phyloP scores from a whole-genome alignment of 805 yeast species.

The fission yeast (Schizosaccharomyces pombe) region DNA sequence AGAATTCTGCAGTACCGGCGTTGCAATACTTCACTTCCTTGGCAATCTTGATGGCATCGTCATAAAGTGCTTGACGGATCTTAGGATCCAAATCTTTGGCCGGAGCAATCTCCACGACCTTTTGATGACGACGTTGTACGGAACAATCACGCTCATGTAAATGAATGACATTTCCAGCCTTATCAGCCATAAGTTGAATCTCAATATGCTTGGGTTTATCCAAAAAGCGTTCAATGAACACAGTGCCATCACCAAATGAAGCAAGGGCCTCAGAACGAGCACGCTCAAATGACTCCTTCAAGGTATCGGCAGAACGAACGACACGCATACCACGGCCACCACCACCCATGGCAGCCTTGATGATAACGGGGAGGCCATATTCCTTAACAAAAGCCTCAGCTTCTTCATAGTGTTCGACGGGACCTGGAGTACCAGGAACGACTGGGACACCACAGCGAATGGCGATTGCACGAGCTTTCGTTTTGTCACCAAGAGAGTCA shows the following conservation, averaged over 20 bases:
- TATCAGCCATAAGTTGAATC: slow-evolving; percentile 85
- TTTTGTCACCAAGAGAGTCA: slow-evolving; percentile 92
- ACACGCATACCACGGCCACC: slow-evolving; percentile 99
- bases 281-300: slow-evolving; percentile 74
- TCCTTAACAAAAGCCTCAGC: slow-evolving; percentile 58
- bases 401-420: slow-evolving; percentile 57
- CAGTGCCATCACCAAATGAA: slow-evolving; percentile 95
- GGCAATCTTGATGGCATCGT: slow-evolving; percentile 87
- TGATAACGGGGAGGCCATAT: slow-evolving; percentile 87
- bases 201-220: slow-evolving; percentile 94
- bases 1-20: slow-evolving; percentile 96
- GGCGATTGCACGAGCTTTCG: slow-evolving; percentile 77
- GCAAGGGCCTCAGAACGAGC: slow-evolving; percentile 86
- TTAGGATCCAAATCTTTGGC: slow-evolving; percentile 66
- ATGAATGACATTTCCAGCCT: slow-evolving; percentile 83
- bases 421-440: slow-evolving; percentile 97
- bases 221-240: slow-evolving; percentile 86
- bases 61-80: slow-evolving; percentile 76
- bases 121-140: slow-evolving; percentile 98
- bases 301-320: slow-evolving; percentile 84
- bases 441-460: slow-evolving; percentile 62
- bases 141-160: slow-evolving; percentile 95
- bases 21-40: slow-evolving; percentile 71
- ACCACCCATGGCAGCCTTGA: slow-evolving; percentile 98
- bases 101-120: slow-evolving; percentile 95